phyloP scores from a whole-genome alignment of 192 early-diverging fungal species.

The Coemansia sp. region DNA sequence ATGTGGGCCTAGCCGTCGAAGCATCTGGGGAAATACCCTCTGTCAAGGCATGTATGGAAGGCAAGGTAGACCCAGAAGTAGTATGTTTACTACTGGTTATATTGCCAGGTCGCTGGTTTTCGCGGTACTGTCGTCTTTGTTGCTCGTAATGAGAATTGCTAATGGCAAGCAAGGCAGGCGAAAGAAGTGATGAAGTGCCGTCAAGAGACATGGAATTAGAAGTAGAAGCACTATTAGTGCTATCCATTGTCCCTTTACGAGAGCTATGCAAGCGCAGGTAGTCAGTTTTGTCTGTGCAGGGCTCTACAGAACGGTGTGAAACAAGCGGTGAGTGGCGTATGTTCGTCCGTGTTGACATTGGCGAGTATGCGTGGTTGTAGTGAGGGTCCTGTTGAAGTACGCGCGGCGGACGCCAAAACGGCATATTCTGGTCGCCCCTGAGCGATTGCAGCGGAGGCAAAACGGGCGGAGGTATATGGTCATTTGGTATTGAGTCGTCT shows the following conservation, averaged over 20 bases:
- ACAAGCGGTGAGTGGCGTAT: neutral
- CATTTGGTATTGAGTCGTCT: conserved; percentile 8
- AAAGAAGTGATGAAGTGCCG: conserved; percentile 14
- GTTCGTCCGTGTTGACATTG: neutral
- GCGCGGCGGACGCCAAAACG: conserved; percentile 55
- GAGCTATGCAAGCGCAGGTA: neutral
- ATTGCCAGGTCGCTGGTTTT: neutral
- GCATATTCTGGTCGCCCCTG: conserved; percentile 19
- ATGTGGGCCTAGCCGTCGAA: too few relatives aligned
- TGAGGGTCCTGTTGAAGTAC: conserved; percentile 53
- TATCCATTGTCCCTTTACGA: neutral
- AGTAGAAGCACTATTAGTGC: neutral
- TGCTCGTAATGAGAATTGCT: conserved; percentile 41
- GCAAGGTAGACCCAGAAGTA: neutral
- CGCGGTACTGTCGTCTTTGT: conserved; percentile 12
- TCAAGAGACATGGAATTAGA: neutral
- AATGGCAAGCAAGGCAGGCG: conserved; percentile 38
- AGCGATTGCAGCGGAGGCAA: conserved; percentile 22
- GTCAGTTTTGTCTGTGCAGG: neutral
- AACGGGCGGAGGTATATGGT: conserved; percentile 35
- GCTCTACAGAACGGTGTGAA: neutral
- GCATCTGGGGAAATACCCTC: neutral
- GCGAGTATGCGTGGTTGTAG: conserved; percentile 26
- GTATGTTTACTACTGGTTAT: neutral
- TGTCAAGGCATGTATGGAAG: conserved; percentile 4